These are phyloP conservation scores for Phyllosticta capitalensis DNA, from an alignment of 2,329 filamentous ascomycete genomes.

Conservation along the genomic window DNA sequence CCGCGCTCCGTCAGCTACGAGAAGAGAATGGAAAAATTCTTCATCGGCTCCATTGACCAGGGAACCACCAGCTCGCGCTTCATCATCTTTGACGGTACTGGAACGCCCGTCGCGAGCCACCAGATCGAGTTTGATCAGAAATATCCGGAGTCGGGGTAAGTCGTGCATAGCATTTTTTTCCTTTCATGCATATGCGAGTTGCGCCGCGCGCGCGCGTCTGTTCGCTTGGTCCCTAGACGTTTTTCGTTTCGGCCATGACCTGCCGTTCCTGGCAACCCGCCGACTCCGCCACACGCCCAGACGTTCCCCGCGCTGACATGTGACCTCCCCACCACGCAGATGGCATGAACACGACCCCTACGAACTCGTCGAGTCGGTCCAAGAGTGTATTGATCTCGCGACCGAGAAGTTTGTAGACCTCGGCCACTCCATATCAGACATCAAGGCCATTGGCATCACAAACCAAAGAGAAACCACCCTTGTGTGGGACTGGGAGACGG, in stretches of 20 bases:
- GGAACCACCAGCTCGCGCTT: constrained; percentile 85
- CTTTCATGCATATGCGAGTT: not conserved
- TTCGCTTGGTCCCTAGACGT: not conserved
- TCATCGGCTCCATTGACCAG: constrained; percentile 82
- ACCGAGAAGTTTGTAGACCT: constrained; percentile 60
- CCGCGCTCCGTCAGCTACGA: constrained; percentile 9
- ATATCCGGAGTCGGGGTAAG: constrained; percentile 76
- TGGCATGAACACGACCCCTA: constrained; percentile 86
- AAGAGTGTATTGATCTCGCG: constrained; percentile 70
- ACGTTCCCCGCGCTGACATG: constrained; percentile 3
- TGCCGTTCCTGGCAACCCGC: not conserved
- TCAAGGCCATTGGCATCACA: constrained; percentile 74
- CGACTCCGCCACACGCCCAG: not conserved
- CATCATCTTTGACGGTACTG: constrained; percentile 75
- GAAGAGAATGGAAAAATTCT: constrained; percentile 42
- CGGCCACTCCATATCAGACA: constrained; percentile 57
- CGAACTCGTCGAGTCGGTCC: constrained; percentile 65
- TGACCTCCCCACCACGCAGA: constrained; percentile 34
- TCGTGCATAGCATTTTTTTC: constrained; percentile 14
- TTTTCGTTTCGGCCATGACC: constrained; percentile 1
- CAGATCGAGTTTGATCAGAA: constrained; percentile 81
- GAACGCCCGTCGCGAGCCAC: constrained; percentile 70
- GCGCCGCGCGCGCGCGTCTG: not conserved
- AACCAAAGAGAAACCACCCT: constrained; percentile 86
- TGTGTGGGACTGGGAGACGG: constrained; percentile 73